Base-by-base conservation (phyloP, 257 asterid species). In the Capsicum baccatum region DNA sequence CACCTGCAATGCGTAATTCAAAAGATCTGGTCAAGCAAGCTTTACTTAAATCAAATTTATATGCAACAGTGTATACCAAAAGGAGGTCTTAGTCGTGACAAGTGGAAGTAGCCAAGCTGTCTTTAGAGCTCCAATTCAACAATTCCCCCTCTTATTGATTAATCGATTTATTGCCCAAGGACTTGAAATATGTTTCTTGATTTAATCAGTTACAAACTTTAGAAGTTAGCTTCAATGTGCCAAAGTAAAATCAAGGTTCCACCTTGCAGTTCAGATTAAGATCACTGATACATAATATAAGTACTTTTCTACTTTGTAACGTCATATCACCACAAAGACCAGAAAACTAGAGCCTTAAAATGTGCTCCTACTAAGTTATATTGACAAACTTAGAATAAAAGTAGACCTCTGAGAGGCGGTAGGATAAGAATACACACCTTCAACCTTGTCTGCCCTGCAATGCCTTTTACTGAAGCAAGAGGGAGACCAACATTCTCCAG, bases 401-500 rank as follows among this genome's bases (percentile, higher is more conserved):
- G 62, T 6, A n/a, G 48, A 74, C 47, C 50, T n/a, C 59, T 0
- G 6, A 48, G 59, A 73, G 42, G 80, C 3, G 0, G 80, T 73
- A 21, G 14, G 39, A 42, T 59, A 71, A 71, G 48, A 84, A 42
- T 47, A 64, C 56, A 17, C 88, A 94, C 99, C 98, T 90, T 93
- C 71, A 97, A 86, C 71, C 98, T 93, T 79, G 98, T 93, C 92
- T 96, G 99, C 85, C 99, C 99, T 68, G 99, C 98, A 88, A 96
- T 94, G 86, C 99, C 99, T 89, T 93, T 90, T 47, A 96, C 99
- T 86, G 86, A 79, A 87, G 97, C 98, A 87, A 97, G 93, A 83
- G 98, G 99, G 87, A 95, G 93, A 73, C 99, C 99, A 33, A 82
- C 85, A 63, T 92, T 93, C 89, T 96, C 99, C 39, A 96, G 92